Conservation (phyloP, 768 basidiomycete genomes). For the Termitomyces sp. region DNA sequence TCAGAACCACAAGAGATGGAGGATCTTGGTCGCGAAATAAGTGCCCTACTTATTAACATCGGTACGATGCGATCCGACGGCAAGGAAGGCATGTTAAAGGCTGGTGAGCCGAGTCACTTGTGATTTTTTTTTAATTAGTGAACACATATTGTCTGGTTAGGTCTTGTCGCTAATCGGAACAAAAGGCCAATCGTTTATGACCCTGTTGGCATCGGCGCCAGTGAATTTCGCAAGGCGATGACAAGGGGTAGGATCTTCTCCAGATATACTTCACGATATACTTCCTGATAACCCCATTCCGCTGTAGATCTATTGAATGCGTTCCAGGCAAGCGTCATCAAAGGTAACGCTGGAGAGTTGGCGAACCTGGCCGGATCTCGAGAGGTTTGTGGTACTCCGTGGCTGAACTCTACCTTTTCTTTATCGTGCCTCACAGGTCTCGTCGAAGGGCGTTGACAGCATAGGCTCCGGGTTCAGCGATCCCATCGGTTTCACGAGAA, state of each 20-base stretch:
- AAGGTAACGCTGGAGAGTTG: constrained; percentile 91
- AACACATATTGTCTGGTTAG: constrained; percentile 19
- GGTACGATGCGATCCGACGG: constrained; percentile 63
- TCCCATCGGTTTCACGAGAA: constrained; percentile 63
- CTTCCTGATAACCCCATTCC: constrained; percentile 33
- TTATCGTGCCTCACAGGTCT: constrained; percentile 38
- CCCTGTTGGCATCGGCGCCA: constrained; percentile 90
- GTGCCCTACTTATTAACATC: constrained; percentile 79
- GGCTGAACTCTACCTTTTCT: not conserved
- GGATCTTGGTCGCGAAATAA: constrained; percentile 62
- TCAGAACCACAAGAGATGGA: constrained; percentile 78
- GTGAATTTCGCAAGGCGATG: constrained; percentile 56
- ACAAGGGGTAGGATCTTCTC: constrained; percentile 43
- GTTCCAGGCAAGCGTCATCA: constrained; percentile 90
- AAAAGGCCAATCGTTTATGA: constrained; percentile 83
- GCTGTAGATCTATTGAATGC: constrained; percentile 62
- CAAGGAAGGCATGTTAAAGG: constrained; percentile 69
- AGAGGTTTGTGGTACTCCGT: constrained; percentile 44
- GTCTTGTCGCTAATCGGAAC: constrained; percentile 56
- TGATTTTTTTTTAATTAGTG: not conserved
- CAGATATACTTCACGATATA: not conserved
- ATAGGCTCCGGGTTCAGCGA: constrained; percentile 72
- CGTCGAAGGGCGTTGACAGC: constrained; percentile 83
- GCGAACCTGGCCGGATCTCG: constrained; percentile 68
- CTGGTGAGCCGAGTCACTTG: constrained; percentile 37